Evolutionary conservation across 345 rosid genomes (phyloP).

Genomic region (Salix purpurea): DNA sequence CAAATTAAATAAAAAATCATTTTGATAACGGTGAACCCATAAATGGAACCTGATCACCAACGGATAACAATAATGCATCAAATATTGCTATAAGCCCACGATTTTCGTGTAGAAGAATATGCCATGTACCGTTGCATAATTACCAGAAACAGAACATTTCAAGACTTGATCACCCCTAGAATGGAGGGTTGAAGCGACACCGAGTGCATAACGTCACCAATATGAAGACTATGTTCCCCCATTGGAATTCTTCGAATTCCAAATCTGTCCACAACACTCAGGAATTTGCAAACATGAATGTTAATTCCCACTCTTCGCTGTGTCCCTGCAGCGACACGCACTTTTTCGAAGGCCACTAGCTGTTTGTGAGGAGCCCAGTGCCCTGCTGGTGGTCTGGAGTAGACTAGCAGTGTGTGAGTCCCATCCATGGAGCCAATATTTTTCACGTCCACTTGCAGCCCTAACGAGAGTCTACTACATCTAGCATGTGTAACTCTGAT

Average conservation of each 20-base stretch:
- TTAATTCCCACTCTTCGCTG: slow-evolving; percentile 44
- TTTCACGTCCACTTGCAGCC: slow-evolving; percentile 57
- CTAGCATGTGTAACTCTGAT: slow-evolving; percentile 68
- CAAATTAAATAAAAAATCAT: too few relatives aligned
- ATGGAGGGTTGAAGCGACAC: slow-evolving; percentile 59
- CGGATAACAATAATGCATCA: not conserved
- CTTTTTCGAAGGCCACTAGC: slow-evolving; percentile 63
- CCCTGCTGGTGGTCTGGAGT: slow-evolving; percentile 57
- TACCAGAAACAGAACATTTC: not conserved
- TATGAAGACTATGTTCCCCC: slow-evolving; percentile 67
- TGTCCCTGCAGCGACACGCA: slow-evolving; percentile 52
- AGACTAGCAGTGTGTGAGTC: slow-evolving; percentile 59
- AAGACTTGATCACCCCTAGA: slow-evolving; percentile 50
- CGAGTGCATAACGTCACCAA: slow-evolving; percentile 55
- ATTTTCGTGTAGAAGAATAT: not conserved
- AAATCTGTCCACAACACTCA: slow-evolving; percentile 73
- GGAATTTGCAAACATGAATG: slow-evolving; percentile 75
- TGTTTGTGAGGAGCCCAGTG: slow-evolving; percentile 73
- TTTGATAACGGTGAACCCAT: too few relatives aligned
- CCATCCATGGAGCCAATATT: slow-evolving; percentile 72
- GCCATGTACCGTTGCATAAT: not conserved
- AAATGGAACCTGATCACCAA: not conserved
- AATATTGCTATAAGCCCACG: not conserved
- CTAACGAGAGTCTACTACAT: slow-evolving; percentile 47
- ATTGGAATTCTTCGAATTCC: slow-evolving; percentile 82